Conservation (phyloP, 768 basidiomycete species). For the Rhizopogon vesiculosus region DNA sequence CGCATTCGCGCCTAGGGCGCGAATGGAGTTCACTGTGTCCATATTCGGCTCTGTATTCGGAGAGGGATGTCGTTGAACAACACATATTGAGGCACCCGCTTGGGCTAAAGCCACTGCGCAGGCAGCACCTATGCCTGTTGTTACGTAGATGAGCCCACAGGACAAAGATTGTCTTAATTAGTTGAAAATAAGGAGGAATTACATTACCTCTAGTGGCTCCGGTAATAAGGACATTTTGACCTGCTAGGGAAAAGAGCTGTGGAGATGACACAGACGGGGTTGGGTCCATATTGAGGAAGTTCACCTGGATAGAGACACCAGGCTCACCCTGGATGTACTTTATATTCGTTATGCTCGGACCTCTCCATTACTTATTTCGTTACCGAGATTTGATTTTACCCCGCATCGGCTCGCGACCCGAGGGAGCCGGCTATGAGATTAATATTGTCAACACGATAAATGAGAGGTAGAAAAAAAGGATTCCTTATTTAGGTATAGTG, state of each 20-base stretch:
- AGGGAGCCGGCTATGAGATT: slow-evolving; percentile 11
- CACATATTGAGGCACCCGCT: slow-evolving; percentile 47
- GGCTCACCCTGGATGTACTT: not conserved
- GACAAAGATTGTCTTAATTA: slow-evolving; percentile 7
- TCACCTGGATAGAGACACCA: not conserved
- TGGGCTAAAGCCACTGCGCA: slow-evolving; percentile 52
- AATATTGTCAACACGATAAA: not conserved
- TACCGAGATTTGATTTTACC: slow-evolving; percentile 17
- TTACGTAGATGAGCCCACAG: slow-evolving; percentile 5
- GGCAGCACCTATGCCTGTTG: slow-evolving; percentile 48
- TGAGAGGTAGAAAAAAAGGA: not conserved
- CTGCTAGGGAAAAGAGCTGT: slow-evolving; percentile 62
- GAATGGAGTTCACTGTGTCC: slow-evolving; percentile 32
- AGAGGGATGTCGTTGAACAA: slow-evolving; percentile 41
- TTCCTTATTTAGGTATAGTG: slow-evolving; percentile 13
- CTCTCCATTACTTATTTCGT: not conserved
- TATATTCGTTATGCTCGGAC: slow-evolving; percentile 13
- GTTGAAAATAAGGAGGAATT: slow-evolving; percentile 15
- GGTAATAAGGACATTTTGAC: slow-evolving; percentile 72
- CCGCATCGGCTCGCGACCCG: slow-evolving; percentile 26
- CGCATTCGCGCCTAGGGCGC: slow-evolving; percentile 27
- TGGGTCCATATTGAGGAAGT: slow-evolving; percentile 40
- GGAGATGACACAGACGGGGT: slow-evolving; percentile 45
- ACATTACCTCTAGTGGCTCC: slow-evolving; percentile 71
- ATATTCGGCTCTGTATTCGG: slow-evolving; percentile 28